These are phyloP conservation scores for Babesia gibsoni DNA, from an alignment of 169 alveolate species.

Conservation along the genomic window DNA sequence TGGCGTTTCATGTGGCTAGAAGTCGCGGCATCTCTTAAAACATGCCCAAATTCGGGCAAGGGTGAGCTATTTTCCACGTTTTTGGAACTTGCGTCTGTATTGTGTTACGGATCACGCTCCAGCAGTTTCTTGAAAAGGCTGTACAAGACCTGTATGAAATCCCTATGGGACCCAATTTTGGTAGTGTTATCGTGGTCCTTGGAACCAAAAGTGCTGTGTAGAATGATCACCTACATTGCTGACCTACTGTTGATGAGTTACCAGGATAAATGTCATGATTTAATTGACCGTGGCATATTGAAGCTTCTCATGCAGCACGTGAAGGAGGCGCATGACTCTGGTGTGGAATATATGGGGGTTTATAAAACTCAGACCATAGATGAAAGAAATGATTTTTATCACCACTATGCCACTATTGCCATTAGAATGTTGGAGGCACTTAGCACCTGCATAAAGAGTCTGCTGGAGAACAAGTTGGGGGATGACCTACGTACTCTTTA, in stretches of 20 bases:
- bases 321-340: slow-evolving; percentile 2
- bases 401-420: slow-evolving; percentile 24
- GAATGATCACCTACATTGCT: slow-evolving; percentile 33
- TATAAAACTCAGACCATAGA: slow-evolving; percentile 3
- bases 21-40: slow-evolving; percentile 26
- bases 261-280: slow-evolving; percentile 39
- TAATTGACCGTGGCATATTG: not conserved
- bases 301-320: slow-evolving; percentile 3
- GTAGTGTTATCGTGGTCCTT: slow-evolving; percentile 38
- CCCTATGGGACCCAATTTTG: slow-evolving; percentile 48
- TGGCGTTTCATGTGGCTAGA: slow-evolving; percentile 61
- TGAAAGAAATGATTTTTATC: slow-evolving; percentile 33
- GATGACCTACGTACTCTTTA: slow-evolving; percentile 7
- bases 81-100: slow-evolving; percentile 41
- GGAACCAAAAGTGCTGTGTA: slow-evolving; percentile 32
- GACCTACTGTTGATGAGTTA: slow-evolving; percentile 47
- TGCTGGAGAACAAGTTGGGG: not conserved
- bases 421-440: slow-evolving; percentile 28
- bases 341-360: slow-evolving; percentile 3
- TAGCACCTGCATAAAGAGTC: not conserved
- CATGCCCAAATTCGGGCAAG: not conserved
- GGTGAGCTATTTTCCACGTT: slow-evolving; percentile 24
- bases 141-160: slow-evolving; percentile 21
- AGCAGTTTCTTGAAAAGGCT: slow-evolving; percentile 25
- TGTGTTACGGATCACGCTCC: slow-evolving; percentile 54